Evolutionary conservation across 768 basidiomycete genomes (phyloP).

Genomic region (Rhodocollybia butyracea): DNA sequence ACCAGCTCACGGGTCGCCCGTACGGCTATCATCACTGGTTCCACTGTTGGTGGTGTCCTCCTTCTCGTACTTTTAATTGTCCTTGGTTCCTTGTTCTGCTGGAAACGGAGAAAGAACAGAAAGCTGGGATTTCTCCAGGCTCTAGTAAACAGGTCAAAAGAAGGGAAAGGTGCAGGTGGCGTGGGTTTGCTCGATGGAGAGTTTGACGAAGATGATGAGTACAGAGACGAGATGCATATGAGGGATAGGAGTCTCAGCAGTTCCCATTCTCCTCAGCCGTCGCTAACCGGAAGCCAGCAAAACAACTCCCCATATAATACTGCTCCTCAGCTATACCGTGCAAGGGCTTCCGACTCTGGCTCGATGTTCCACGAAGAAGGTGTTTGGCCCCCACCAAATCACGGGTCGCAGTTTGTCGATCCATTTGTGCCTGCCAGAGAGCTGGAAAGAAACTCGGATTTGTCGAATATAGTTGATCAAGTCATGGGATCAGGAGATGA

Average conservation of each 20-base stretch:
- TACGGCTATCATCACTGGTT: constrained; percentile 39
- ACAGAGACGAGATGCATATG: constrained; percentile 14
- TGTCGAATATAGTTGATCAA: constrained; percentile 42
- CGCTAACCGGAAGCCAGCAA: not conserved
- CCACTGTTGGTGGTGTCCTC: constrained; percentile 31
- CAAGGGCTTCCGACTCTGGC: constrained; percentile 39
- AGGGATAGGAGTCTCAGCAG: constrained; percentile 6
- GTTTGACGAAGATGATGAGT: constrained; percentile 32
- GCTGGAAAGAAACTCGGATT: constrained; percentile 26
- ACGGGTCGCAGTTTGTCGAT: constrained; percentile 31
- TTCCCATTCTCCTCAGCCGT: constrained; percentile 9
- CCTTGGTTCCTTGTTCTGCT: constrained; percentile 34
- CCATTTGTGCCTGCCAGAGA: constrained; percentile 24
- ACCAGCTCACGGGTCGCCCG: constrained; percentile 16
- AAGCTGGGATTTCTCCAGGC: constrained; percentile 26
- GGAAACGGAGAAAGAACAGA: constrained; percentile 34
- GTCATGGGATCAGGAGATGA: constrained; percentile 41
- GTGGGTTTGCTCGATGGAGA: constrained; percentile 32
- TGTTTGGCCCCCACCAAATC: constrained; percentile 40
- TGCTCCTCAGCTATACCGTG: constrained; percentile 34
- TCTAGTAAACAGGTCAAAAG: constrained; percentile 19
- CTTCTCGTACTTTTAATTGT: constrained; percentile 29
- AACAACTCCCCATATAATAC: constrained; percentile 13
- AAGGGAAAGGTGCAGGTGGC: constrained; percentile 19
- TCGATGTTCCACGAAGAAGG: constrained; percentile 46